These are phyloP conservation scores for Porphyrellus cyaneotinctus DNA, from an alignment of 768 basidiomycete genomes.

Conservation along the genomic window DNA sequence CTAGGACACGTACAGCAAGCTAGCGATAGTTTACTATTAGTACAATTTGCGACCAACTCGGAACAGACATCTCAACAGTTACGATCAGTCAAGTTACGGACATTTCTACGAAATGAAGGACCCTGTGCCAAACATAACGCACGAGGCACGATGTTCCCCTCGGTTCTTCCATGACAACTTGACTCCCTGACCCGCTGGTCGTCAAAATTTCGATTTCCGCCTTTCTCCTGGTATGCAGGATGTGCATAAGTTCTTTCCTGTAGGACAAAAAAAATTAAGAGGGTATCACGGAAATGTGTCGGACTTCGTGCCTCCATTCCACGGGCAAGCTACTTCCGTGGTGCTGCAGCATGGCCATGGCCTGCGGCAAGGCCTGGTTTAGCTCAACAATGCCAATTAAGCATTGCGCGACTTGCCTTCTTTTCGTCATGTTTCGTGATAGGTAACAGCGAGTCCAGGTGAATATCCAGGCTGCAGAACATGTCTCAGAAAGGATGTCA, in stretches of 20 bases:
- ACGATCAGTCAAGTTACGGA: slow-evolving; percentile 7
- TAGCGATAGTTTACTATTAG: too few relatives aligned
- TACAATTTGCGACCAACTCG: too few relatives aligned
- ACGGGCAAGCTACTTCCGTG: slow-evolving; percentile 40
- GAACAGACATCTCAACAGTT: neutral
- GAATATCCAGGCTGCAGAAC: slow-evolving; percentile 51
- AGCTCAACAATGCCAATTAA: neutral
- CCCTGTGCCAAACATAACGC: slow-evolving; percentile 26
- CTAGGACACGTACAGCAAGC: too few relatives aligned
- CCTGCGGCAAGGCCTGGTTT: slow-evolving; percentile 40
- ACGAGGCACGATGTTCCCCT: slow-evolving; percentile 18
- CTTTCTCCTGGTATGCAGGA: slow-evolving; percentile 80
- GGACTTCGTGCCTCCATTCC: slow-evolving; percentile 59
- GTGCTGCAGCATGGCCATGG: slow-evolving; percentile 56
- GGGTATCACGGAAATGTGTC: neutral
- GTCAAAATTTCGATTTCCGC: slow-evolving; percentile 84
- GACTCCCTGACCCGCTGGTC: slow-evolving; percentile 2
- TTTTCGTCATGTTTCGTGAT: slow-evolving; percentile 68
- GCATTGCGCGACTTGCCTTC: slow-evolving; percentile 47
- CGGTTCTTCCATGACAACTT: neutral
- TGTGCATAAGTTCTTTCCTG: slow-evolving; percentile 77
- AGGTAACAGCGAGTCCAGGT: slow-evolving; percentile 58
- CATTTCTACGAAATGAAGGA: slow-evolving; percentile 27
- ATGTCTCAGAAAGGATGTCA: neutral
- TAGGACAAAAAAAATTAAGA: neutral